Evolutionary conservation across 2,329 filamentous ascomycete species (phyloP).

Genomic region (Chaetomium sp.): DNA sequence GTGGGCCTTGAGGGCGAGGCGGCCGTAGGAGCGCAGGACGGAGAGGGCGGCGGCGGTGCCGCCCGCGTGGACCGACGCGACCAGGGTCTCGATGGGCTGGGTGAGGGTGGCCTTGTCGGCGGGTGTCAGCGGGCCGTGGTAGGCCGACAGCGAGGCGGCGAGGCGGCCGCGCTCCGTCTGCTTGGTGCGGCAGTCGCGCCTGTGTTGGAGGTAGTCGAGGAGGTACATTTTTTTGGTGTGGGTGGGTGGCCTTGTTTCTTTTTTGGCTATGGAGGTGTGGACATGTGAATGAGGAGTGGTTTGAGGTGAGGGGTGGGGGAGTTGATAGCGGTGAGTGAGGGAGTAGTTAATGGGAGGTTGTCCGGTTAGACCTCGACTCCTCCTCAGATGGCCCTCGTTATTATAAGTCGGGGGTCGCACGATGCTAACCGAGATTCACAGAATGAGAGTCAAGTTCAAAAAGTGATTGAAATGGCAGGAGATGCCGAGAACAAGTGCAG

Average conservation of each 20-base stretch:
- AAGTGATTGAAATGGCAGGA: background rate
- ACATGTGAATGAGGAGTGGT: background rate
- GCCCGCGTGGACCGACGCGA: constrained; percentile 74
- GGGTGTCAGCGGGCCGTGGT: constrained; percentile 65
- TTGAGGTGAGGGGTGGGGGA: background rate
- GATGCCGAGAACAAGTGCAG: constrained; percentile 1
- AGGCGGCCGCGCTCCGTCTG: constrained; percentile 72
- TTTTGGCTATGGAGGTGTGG: background rate
- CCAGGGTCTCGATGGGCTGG: constrained; percentile 75
- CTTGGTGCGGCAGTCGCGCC: constrained; percentile 72
- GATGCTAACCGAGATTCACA: background rate
- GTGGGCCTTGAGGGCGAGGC: constrained; percentile 81
- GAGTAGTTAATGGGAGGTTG: background rate
- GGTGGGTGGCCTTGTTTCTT: background rate
- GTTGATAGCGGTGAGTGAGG: background rate
- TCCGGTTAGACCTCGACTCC: background rate
- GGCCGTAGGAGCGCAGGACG: constrained; percentile 83
- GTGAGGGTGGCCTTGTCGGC: constrained; percentile 68
- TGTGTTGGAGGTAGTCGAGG: constrained; percentile 67
- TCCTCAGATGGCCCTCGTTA: background rate
- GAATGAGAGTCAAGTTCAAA: background rate
- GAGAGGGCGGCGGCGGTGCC: constrained; percentile 66
- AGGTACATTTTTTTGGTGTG: constrained; percentile 40
- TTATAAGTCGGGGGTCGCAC: background rate
- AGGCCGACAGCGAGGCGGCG: constrained; percentile 65